Conservation (phyloP, 768 basidiomycete genomes). For the Naganishia randhawae region DNA sequence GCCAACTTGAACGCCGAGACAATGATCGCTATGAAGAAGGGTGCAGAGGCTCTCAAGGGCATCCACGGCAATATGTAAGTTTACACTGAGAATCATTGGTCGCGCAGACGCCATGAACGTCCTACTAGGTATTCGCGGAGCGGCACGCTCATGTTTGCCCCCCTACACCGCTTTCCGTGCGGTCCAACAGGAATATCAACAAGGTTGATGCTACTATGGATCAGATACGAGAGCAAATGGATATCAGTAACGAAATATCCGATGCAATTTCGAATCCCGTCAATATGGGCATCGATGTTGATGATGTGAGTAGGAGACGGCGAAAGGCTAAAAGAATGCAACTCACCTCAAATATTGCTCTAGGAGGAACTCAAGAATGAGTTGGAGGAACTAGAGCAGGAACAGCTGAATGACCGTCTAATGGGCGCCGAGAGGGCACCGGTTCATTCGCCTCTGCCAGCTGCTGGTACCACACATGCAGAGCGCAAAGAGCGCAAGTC, state of each 20-base stretch:
- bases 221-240: slow-evolving; percentile 80
- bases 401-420: slow-evolving; percentile 77
- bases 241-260: slow-evolving; percentile 86
- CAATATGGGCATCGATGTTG: slow-evolving; percentile 59
- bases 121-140: too few relatives aligned
- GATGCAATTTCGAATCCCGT: slow-evolving; percentile 75
- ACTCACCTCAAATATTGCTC: background rate
- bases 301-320: slow-evolving; percentile 62
- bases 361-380: slow-evolving; percentile 76
- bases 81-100: too few relatives aligned
- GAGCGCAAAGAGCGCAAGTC: slow-evolving; percentile 37
- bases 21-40: slow-evolving; percentile 95
- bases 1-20: slow-evolving; percentile 98
- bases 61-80: slow-evolving; percentile 88
- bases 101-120: too few relatives aligned
- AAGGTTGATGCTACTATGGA: slow-evolving; percentile 89
- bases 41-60: slow-evolving; percentile 76
- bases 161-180: too few relatives aligned
- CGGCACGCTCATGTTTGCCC: background rate
- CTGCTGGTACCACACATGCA: slow-evolving; percentile 4
- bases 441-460: slow-evolving; percentile 66
- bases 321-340: too few relatives aligned
- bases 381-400: slow-evolving; percentile 81
- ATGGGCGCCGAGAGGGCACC: slow-evolving; percentile 85
- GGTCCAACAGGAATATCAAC: slow-evolving; percentile 63